Conservation (phyloP, 1,284 basidiomycete genomes). For the Schizophyllum commune region DNA sequence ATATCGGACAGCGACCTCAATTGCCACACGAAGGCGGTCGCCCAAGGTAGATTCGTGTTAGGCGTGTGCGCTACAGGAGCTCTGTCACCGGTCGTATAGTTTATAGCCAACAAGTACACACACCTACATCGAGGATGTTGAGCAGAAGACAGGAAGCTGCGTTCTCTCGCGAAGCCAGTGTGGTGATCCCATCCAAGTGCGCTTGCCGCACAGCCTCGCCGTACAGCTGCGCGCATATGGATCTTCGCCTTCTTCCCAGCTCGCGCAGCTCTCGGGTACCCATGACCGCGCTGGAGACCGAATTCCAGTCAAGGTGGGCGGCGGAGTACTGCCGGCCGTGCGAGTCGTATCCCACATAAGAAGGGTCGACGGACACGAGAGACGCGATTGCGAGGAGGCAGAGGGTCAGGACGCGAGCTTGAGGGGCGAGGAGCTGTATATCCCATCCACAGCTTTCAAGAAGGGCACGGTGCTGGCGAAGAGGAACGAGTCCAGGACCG, state of each 20-base stretch:
- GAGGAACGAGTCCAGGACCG: neutral
- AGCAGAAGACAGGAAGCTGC: neutral
- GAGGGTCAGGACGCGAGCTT: conserved; percentile 5
- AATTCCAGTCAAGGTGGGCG: neutral
- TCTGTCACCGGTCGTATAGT: neutral
- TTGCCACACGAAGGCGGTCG: neutral
- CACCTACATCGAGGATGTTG: neutral
- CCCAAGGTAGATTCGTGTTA: neutral
- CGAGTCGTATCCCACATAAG: neutral
- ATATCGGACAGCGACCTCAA: neutral
- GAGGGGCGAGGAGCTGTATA: conserved; percentile 3
- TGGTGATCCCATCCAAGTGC: neutral
- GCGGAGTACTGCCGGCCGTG: neutral
- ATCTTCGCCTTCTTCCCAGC: neutral
- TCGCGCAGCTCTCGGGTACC: neutral
- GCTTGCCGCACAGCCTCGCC: neutral
- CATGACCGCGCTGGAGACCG: neutral
- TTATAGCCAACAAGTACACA: neutral
- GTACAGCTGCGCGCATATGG: neutral
- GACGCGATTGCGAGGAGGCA: conserved; percentile 5
- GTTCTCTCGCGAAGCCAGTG: neutral
- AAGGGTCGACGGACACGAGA: conserved; percentile 2
- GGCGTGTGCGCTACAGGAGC: neutral
- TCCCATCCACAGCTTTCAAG: conserved; percentile 2
- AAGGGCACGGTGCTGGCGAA: neutral